These are phyloP conservation scores for Blastomyces silverae DNA, from an alignment of 2,329 filamentous ascomycete species.

Conservation along the genomic window DNA sequence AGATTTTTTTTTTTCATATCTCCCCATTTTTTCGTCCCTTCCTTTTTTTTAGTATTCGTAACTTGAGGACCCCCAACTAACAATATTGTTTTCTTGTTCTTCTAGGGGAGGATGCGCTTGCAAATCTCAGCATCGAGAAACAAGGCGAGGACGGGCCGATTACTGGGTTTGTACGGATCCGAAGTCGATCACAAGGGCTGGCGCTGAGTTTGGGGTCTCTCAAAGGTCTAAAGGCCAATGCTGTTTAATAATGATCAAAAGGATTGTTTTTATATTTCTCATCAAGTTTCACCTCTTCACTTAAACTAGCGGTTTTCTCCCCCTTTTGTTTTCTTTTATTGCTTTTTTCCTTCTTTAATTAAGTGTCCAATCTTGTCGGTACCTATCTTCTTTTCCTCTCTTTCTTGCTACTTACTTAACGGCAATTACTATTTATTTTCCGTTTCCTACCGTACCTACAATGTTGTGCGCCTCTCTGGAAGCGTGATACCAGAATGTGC, in stretches of 20 bases:
- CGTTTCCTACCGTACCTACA: neutral
- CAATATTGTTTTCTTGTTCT: constrained; percentile 12
- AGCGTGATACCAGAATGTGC: constrained; percentile 10
- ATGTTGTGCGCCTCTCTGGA: neutral
- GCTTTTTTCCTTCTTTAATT: constrained; percentile 5
- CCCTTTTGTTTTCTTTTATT: neutral
- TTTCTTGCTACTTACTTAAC: constrained; percentile 1
- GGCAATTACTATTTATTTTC: neutral
- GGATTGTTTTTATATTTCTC: constrained; percentile 25
- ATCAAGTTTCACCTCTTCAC: constrained; percentile 23
- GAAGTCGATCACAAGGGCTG: constrained; percentile 91
- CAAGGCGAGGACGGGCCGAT: constrained; percentile 92
- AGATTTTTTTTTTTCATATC: constrained; percentile 38
- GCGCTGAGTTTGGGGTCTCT: constrained; percentile 88
- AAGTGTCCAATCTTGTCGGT: constrained; percentile 14
- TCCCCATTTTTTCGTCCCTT: constrained; percentile 8
- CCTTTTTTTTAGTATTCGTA: constrained; percentile 4
- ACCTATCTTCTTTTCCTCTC: constrained; percentile 6
- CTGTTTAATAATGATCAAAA: constrained; percentile 33
- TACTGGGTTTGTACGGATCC: constrained; percentile 94
- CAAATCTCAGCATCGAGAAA: constrained; percentile 96
- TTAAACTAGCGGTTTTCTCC: constrained; percentile 17
- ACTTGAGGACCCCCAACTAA: constrained; percentile 22
- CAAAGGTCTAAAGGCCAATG: constrained; percentile 78
- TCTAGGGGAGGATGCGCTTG: constrained; percentile 91